phyloP scores from a whole-genome alignment of 495 filamentous ascomycete species.

The Neurospora sp. region DNA sequence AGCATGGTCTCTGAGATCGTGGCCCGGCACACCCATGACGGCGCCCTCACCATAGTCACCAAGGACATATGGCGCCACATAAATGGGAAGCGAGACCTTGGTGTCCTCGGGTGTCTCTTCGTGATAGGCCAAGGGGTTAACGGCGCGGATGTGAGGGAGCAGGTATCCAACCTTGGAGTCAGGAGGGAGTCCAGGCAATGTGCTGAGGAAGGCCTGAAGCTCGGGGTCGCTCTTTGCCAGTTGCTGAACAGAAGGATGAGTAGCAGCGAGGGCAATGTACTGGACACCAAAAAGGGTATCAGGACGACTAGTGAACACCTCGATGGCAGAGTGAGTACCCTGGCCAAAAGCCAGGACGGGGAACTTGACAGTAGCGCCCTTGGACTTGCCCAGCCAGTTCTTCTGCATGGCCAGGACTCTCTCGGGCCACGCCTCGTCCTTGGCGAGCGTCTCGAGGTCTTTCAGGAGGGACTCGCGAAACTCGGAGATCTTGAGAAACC shows the following conservation, averaged over 20 bases:
- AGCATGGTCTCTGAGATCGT: slow-evolving; percentile 64
- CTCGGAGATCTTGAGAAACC: slow-evolving; percentile 78
- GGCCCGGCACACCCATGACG: slow-evolving; percentile 86
- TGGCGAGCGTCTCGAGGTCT: slow-evolving; percentile 56
- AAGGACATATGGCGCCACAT: slow-evolving; percentile 76
- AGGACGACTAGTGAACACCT: slow-evolving; percentile 73
- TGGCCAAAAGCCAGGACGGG: slow-evolving; percentile 35
- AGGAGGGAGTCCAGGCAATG: slow-evolving; percentile 47
- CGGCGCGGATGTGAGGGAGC: slow-evolving; percentile 48
- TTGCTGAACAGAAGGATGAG: slow-evolving; percentile 58
- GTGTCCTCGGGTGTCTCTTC: slow-evolving; percentile 38
- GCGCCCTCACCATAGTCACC: slow-evolving; percentile 81
- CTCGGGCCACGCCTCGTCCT: slow-evolving; percentile 65
- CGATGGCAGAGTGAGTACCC: slow-evolving; percentile 36
- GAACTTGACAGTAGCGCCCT: slow-evolving; percentile 64
- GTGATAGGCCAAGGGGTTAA: slow-evolving; percentile 56
- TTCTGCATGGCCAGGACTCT: slow-evolving; percentile 73
- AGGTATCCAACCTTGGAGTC: slow-evolving; percentile 70
- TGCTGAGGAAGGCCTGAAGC: slow-evolving; percentile 58
- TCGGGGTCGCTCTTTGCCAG: slow-evolving; percentile 48
- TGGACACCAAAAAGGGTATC: slow-evolving; percentile 81
- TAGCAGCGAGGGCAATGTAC: slow-evolving; percentile 68
- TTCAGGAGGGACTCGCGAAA: slow-evolving; percentile 66
- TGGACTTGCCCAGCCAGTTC: slow-evolving; percentile 79
- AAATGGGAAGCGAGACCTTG: slow-evolving; percentile 56